Evolutionary conservation across 2,329 filamentous ascomycete genomes (phyloP).

Genomic region (Epichloe gansuensis): DNA sequence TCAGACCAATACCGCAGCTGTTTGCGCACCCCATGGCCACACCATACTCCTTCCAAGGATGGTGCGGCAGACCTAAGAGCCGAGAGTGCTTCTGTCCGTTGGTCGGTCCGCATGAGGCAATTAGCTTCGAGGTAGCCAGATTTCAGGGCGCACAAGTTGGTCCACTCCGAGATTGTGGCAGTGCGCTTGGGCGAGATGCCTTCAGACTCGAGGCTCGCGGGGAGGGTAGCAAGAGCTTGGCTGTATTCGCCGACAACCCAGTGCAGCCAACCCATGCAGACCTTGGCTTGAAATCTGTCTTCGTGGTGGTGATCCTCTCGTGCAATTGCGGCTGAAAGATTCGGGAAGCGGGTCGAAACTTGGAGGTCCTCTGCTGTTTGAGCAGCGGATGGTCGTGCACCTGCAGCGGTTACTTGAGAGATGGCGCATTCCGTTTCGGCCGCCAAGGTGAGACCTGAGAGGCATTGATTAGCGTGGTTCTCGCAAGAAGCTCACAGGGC

Average conservation of each 20-base stretch:
- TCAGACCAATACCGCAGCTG: conserved; percentile 72
- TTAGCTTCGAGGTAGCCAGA: conserved; percentile 65
- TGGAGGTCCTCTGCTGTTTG: conserved; percentile 32
- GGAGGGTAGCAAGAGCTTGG: conserved; percentile 48
- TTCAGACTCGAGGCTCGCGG: conserved; percentile 46
- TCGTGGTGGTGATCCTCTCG: conserved; percentile 40
- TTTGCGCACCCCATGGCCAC: conserved; percentile 39
- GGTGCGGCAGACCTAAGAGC: conserved; percentile 56
- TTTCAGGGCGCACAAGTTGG: conserved; percentile 70
- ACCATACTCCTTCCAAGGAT: conserved; percentile 44
- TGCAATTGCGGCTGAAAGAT: conserved; percentile 45
- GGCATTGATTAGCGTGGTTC: neutral
- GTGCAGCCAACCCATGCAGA: conserved; percentile 77
- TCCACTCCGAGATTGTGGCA: conserved; percentile 58
- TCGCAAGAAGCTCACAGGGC: neutral
- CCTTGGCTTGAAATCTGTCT: conserved; percentile 64
- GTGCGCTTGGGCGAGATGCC: conserved; percentile 39
- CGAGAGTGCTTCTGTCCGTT: conserved; percentile 46
- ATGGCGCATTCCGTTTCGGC: conserved; percentile 59
- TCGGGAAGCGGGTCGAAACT: conserved; percentile 32
- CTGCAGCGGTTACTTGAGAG: conserved; percentile 36
- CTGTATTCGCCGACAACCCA: conserved; percentile 63
- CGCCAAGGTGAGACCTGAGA: conserved; percentile 53
- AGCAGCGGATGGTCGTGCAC: conserved; percentile 29
- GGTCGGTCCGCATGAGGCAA: conserved; percentile 37